These are phyloP conservation scores for Chaetomiaceae sp. DNA, from an alignment of 2,329 filamentous ascomycete species.

Conservation along the genomic window DNA sequence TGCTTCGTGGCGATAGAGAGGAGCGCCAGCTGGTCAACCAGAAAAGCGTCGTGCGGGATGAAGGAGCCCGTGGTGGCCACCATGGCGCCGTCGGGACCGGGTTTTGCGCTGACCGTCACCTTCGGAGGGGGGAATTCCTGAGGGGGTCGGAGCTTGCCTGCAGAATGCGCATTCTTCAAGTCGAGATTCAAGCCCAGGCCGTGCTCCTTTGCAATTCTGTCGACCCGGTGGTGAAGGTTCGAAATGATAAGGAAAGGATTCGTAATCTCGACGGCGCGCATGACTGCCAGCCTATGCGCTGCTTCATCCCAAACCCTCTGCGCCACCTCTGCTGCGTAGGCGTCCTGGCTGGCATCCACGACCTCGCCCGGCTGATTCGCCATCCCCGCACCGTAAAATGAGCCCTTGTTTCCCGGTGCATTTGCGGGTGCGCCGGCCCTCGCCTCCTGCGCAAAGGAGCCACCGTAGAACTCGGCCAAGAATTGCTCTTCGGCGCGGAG, in stretches of 20 bases:
- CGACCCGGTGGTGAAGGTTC: slow-evolving; percentile 51
- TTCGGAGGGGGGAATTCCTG: slow-evolving; percentile 45
- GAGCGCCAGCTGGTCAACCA: slow-evolving; percentile 77
- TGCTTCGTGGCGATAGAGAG: slow-evolving; percentile 79
- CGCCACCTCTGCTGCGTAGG: slow-evolving; percentile 59
- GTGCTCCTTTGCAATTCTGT: slow-evolving; percentile 53
- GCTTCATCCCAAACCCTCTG: slow-evolving; percentile 50
- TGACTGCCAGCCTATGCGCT: slow-evolving; percentile 53
- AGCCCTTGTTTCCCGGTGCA: slow-evolving; percentile 47
- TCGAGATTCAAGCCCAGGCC: slow-evolving; percentile 52
- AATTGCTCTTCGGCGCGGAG: slow-evolving; percentile 80
- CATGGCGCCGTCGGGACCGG: slow-evolving; percentile 54
- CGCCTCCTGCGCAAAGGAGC: slow-evolving; percentile 37
- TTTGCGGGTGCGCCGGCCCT: slow-evolving; percentile 51
- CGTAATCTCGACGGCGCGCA: slow-evolving; percentile 61
- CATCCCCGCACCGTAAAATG: slow-evolving; percentile 59
- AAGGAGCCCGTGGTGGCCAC: slow-evolving; percentile 61
- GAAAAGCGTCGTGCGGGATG: slow-evolving; percentile 65
- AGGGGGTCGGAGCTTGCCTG: slow-evolving; percentile 45
- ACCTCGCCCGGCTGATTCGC: slow-evolving; percentile 55
- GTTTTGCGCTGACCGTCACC: slow-evolving; percentile 48
- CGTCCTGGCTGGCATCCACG: slow-evolving; percentile 48
- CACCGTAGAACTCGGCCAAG: slow-evolving; percentile 60
- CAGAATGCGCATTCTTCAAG: slow-evolving; percentile 40
- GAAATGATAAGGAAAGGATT: slow-evolving; percentile 67